Evolutionary conservation across 164 flowering plant species (phyloP), one percentile per base, ranked within the genome.

Genomic region (Stephania cephalantha): DNA sequence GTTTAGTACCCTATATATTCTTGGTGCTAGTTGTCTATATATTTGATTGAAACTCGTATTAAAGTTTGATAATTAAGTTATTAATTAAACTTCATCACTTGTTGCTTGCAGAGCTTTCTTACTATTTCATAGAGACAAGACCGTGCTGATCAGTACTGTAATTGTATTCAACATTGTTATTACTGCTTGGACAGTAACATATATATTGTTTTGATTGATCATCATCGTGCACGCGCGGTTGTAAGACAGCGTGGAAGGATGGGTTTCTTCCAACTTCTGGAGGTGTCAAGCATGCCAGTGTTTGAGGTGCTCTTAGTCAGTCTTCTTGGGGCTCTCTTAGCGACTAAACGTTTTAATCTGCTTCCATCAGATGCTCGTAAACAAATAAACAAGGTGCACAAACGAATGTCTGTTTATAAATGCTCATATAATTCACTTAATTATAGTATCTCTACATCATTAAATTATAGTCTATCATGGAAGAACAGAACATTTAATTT

Each of bases 271-370:
- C 66, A 84, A 11, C 78, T 94, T 17, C 85, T 94, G 1, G 87
- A 85, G 82, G 96, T 84, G 87, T 90, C 97, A 7, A 83, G 84
- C 2, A 87, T 90, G 90, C 98, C 98, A 22, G 84, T 88, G 30
- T 20, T 94, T 75, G 85, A 92, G 78, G 93, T 94, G 15, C 86
- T 94, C 25, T 61, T 92, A 6, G 84, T 94, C n/a, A 86, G 95
- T 75, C 0, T 68, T 9, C 53, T 94, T 35, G 98, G 98, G 61
- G 94, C 92, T 69, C 84, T 90, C 75, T 71, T 94, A 88, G 90
- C 97, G 0, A 83, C 96, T 69, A 80, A 74, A 2, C 87, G 85
- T 55, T 82, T 82, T 79, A 90, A 88, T 71, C 81, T 94, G 69
- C 90, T 94, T n/a, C 76, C 82, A 0, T 75, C 85, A 0, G 92